Evolutionary conservation across 148 eudicot species (phyloP).

Genomic region (Spergularia marina): DNA sequence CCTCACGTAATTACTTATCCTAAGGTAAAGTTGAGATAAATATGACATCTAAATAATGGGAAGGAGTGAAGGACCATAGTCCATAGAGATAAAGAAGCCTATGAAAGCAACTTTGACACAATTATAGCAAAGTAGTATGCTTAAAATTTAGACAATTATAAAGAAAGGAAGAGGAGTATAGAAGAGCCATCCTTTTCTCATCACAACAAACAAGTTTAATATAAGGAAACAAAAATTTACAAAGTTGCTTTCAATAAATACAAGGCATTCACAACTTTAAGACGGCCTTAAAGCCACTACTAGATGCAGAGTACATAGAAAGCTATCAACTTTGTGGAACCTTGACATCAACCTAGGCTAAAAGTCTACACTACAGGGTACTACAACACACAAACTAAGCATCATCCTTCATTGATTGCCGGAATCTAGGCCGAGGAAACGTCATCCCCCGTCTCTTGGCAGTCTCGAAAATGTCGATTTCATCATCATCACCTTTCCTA

Average conservation of each 20-base stretch:
- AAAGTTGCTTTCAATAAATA: constrained; percentile 6
- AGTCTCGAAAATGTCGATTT: constrained; percentile 48
- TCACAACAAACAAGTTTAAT: constrained; percentile 2
- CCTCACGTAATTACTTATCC: not conserved
- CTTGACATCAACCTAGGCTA: not conserved
- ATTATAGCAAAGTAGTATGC: not conserved
- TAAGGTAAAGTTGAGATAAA: not conserved
- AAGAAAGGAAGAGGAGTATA: not conserved
- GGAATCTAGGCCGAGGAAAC: constrained; percentile 48
- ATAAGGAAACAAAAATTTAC: not conserved
- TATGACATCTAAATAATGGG: not conserved
- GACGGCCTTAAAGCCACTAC: not conserved
- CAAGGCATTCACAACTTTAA: not conserved
- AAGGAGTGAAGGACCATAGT: not conserved
- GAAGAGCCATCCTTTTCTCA: constrained; percentile 16
- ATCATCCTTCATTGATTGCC: constrained; percentile 24
- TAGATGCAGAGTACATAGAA: not conserved
- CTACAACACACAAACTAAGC: constrained; percentile 2
- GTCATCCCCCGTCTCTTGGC: constrained; percentile 46
- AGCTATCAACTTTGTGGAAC: constrained; percentile 13
- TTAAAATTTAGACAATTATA: not conserved
- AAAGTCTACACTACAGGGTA: too few relatives aligned
- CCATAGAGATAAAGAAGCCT: not conserved
- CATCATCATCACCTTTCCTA: constrained; percentile 3
- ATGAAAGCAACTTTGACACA: constrained; percentile 19